Conservation (phyloP, 2,329 filamentous ascomycete genomes). For the Diplodia mutila region DNA sequence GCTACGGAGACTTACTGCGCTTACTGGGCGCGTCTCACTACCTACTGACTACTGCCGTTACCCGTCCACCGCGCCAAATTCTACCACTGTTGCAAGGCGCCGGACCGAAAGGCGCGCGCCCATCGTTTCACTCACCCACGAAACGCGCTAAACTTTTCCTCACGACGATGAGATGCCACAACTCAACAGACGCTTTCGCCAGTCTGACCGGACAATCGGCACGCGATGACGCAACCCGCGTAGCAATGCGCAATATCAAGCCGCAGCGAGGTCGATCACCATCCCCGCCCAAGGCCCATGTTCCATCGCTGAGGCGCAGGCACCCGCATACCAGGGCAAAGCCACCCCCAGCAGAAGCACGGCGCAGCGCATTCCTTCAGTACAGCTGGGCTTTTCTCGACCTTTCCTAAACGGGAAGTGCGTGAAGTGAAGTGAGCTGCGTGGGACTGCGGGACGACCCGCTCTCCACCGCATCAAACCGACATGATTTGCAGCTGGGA, state of each 20-base stretch:
- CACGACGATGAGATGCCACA: not conserved
- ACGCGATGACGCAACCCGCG: not conserved
- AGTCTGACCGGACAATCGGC: not conserved
- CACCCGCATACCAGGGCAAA: not conserved
- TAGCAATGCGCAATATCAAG: conserved; percentile 9
- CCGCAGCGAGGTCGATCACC: conserved; percentile 10
- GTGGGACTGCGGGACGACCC: conserved; percentile 8
- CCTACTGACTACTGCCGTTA: not conserved
- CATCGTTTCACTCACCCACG: not conserved
- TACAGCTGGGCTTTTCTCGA: too few species aligned
- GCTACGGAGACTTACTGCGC: not conserved
- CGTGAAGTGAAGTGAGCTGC: not conserved
- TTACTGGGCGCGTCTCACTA: conserved; percentile 17
- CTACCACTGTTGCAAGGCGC: not conserved
- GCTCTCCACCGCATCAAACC: conserved; percentile 8
- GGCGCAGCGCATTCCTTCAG: not conserved
- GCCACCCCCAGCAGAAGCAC: conserved; percentile 7
- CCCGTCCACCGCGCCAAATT: not conserved
- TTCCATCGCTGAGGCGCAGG: not conserved
- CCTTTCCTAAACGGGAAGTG: not conserved
- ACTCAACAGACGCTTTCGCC: not conserved
- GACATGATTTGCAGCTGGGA: not conserved
- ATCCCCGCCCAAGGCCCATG: not conserved
- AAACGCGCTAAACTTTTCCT: not conserved
- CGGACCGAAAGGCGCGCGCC: not conserved